Evolutionary conservation across 768 basidiomycete genomes (phyloP).

Genomic region (Lactarius quietus): DNA sequence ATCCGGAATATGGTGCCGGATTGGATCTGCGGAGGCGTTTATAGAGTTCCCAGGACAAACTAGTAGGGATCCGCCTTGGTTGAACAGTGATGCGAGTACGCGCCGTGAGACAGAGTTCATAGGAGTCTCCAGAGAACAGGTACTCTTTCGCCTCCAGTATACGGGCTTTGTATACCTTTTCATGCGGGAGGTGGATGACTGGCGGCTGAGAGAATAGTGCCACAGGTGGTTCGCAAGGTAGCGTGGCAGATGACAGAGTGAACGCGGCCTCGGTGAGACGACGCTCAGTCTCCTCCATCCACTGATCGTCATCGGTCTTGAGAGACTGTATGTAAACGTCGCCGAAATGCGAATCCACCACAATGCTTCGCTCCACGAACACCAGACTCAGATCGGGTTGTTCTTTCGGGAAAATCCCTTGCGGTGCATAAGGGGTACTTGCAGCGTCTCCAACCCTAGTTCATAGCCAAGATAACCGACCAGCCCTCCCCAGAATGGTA

Average conservation of each 20-base stretch:
- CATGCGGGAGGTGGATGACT: conserved; percentile 52
- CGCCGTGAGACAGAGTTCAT: conserved; percentile 89
- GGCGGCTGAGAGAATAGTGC: conserved; percentile 24
- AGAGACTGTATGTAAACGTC: conserved; percentile 63
- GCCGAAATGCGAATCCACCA: conserved; percentile 54
- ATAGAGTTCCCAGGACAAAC: conserved; percentile 71
- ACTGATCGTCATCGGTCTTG: conserved; percentile 51
- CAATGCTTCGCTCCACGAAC: conserved; percentile 75
- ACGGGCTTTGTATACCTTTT: conserved; percentile 56
- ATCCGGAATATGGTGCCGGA: conserved; percentile 87
- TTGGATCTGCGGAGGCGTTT: conserved; percentile 68
- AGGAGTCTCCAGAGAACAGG: conserved; percentile 82
- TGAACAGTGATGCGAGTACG: conserved; percentile 52
- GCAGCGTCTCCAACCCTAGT: conserved; percentile 58
- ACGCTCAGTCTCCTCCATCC: conserved; percentile 48
- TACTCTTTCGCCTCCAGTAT: conserved; percentile 70
- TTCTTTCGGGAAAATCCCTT: conserved; percentile 28
- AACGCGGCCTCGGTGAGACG: conserved; percentile 32
- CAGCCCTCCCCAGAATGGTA: conserved; percentile 84
- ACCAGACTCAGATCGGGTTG: conserved; percentile 74
- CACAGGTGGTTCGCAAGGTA: neutral
- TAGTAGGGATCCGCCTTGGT: conserved; percentile 28
- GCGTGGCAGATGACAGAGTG: conserved; percentile 6
- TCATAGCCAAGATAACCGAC: conserved; percentile 80
- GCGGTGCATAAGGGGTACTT: conserved; percentile 39